Base-by-base conservation (phyloP, 129 eudicot genomes). In the Logfia minima region DNA sequence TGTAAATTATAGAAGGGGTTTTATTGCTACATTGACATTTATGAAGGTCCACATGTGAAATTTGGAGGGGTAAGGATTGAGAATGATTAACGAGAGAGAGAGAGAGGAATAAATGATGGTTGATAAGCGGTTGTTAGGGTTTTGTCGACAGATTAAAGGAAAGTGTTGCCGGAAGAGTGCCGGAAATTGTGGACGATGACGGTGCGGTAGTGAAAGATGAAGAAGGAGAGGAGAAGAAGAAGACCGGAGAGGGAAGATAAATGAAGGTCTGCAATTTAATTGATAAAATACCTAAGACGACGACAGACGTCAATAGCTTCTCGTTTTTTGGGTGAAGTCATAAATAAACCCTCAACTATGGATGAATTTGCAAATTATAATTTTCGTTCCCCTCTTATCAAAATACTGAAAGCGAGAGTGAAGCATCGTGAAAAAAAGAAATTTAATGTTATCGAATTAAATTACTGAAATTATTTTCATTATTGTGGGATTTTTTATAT, bases 1-100 rank as follows among this genome's bases (percentile, higher is more conserved):
- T 56, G 28, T 13, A 31, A 74, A 43, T 41, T 43, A 66, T 10
- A 66, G 52, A 73, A 56, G 21, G 68, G 56, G 23, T 26, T 5
- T 73, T 11, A 23, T 69, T 74, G 84, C 80, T 74, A 74, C 84
- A 80, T 74, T 74, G 84, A 68, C 75, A 74, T 67, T 56, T 2
- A 67, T 80, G 26, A 19, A 58, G 51, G 74, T 24, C 77, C 55
- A 66, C 66, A 64, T 79, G 60, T 72, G 66, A 23, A 63, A 16
- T 0, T 65, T 73, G 31, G 69, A n/a, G 29, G 62, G 53, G 62
- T 62, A 48, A 62, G 32, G 64, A 14, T 43, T 62, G 56, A 79
- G 26, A 70, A 18, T 48, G 53, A 79, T 21, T 45, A 8, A 26
- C 39, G n/a, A 66, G 29, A 79, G 72, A 48, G 29, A 79, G 72